Base-by-base conservation (phyloP, 306 rosid genomes). In the Casuarina equisetifolia region DNA sequence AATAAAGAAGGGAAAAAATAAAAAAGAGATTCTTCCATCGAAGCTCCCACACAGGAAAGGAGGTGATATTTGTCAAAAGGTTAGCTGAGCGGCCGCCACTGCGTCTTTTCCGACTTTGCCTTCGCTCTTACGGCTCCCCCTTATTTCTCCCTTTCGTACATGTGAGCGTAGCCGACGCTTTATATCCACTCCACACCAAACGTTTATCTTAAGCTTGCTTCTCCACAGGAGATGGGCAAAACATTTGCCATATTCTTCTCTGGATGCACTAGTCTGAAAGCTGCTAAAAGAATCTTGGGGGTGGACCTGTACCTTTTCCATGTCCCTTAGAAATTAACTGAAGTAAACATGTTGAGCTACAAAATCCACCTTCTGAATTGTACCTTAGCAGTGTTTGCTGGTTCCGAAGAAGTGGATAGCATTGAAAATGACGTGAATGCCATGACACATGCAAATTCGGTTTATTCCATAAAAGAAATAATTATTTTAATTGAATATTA, bases 61-160 rank as follows among this genome's bases (percentile, higher is more conserved):
- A 16, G 15, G 74, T 32, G 43, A 68, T 45, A 82, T 63, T 84
- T 81, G 90, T 74, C 76, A 84, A 84, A 81, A 80, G 75, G 74
- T 73, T 73, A 54, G 84, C 81, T 68, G 53, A 80, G 71, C 76
- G 80, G 78, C 85, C 79, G 80, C 70, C 55, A 68, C 49, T 38
- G 69, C 69, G 19, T 48, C 46, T 44, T 44, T 9, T 54, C 75
- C 45, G 15, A 72, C 68, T 72, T 57, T 75, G 71, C 80, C 84
- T 80, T 84, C 62, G 49, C 66, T 77, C 74, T 77, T 62, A 76
- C 76, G 84, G 84, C 51, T 76, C 80, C 25, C 51, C 75, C 68
- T 72, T 78, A 38, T 7, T 44, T 51, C 48, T 62, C 32, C 25
- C 52, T 46, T 53, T 55, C 35, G 13, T 48, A 3, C 3, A 10